Conservation (phyloP, 2,329 filamentous ascomycete species). For the Clonostachys byssicola region DNA sequence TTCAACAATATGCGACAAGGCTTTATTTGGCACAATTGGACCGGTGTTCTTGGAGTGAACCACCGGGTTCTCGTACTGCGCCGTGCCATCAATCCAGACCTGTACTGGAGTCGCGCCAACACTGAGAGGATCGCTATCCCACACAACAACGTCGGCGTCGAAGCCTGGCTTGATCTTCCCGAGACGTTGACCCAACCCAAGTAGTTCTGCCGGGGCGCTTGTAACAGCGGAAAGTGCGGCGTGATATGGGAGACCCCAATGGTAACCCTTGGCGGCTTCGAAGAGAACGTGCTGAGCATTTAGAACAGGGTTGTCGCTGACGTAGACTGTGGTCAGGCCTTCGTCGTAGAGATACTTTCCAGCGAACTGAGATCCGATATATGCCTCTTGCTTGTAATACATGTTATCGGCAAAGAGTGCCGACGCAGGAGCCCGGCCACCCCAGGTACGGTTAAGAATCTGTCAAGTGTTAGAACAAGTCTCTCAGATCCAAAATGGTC, state of each 20-base stretch:
- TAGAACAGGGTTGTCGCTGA: slow-evolving; percentile 67
- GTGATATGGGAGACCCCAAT: slow-evolving; percentile 58
- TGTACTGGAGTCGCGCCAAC: slow-evolving; percentile 56
- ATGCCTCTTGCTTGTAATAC: slow-evolving; percentile 68
- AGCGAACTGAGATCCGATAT: slow-evolving; percentile 60
- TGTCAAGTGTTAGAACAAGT: slow-evolving; percentile 7
- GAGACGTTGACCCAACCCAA: slow-evolving; percentile 52
- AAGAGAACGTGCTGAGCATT: slow-evolving; percentile 68
- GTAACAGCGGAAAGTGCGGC: slow-evolving; percentile 55
- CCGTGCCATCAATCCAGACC: slow-evolving; percentile 59
- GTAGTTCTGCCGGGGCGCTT: slow-evolving; percentile 50
- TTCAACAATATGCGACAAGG: slow-evolving; percentile 33
- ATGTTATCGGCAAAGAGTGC: slow-evolving; percentile 70
- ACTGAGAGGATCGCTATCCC: slow-evolving; percentile 59
- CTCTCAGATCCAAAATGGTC: background rate
- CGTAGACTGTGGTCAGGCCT: slow-evolving; percentile 62
- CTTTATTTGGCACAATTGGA: slow-evolving; percentile 31
- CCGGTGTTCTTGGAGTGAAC: slow-evolving; percentile 45
- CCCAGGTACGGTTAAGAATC: slow-evolving; percentile 54
- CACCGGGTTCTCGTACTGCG: slow-evolving; percentile 51
- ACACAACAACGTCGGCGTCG: slow-evolving; percentile 47
- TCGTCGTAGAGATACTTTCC: slow-evolving; percentile 63
- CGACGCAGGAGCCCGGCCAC: slow-evolving; percentile 46
- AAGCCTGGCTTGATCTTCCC: slow-evolving; percentile 54
- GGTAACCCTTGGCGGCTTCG: slow-evolving; percentile 56